Evolutionary conservation across 768 basidiomycete species (phyloP).

Genomic region (Strobilomyces confusus): DNA sequence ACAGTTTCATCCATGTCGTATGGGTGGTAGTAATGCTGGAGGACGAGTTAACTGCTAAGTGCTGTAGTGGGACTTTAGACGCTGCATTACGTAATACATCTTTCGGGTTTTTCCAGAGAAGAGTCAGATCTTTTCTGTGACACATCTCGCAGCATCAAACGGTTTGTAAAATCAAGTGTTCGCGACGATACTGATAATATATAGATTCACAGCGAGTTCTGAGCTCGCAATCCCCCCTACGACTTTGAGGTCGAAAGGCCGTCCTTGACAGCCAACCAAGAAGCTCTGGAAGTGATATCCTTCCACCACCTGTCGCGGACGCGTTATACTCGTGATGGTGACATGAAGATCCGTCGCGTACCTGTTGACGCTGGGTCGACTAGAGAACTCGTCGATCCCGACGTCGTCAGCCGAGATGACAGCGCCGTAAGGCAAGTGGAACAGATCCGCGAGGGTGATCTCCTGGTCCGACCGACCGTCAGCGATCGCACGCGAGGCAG

Average conservation of each 20-base stretch:
- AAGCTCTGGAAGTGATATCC: constrained; percentile 38
- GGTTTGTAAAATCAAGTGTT: too few species aligned
- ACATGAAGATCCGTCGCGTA: not conserved
- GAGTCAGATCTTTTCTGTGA: too few species aligned
- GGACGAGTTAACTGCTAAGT: too few species aligned
- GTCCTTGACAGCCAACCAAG: constrained; percentile 44
- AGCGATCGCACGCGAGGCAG: not conserved
- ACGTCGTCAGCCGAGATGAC: constrained; percentile 2
- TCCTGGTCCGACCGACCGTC: too few species aligned
- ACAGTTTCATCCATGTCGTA: constrained; percentile 32
- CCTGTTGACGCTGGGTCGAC: constrained; percentile 21
- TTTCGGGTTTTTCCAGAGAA: not conserved
- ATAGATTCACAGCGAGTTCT: too few species aligned
- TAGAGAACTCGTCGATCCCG: constrained; percentile 12
- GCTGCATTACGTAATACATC: not conserved
- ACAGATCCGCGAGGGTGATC: constrained; percentile 21
- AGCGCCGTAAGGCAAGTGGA: constrained; percentile 19
- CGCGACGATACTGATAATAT: too few species aligned
- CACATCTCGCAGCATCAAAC: too few species aligned
- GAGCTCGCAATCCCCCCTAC: not conserved
- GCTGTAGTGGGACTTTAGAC: too few species aligned
- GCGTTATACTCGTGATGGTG: not conserved
- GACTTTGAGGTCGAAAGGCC: constrained; percentile 13
- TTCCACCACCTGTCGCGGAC: constrained; percentile 44
- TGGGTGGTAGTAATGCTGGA: too few species aligned